These are phyloP conservation scores for Nemania sp. DNA, from an alignment of 2,329 filamentous ascomycete species.

Conservation along the genomic window DNA sequence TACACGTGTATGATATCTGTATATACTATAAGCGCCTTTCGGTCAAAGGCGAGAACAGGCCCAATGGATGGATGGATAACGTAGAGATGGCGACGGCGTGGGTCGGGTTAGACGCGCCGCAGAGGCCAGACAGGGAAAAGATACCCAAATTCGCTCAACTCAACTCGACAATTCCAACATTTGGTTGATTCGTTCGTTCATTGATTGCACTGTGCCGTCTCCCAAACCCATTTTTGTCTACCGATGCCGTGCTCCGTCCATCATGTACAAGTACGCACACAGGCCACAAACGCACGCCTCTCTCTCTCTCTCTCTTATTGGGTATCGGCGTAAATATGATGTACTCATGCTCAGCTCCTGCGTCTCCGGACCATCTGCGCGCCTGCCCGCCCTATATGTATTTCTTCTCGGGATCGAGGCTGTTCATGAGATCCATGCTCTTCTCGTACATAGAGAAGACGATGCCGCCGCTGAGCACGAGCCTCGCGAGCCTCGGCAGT, in stretches of 20 bases:
- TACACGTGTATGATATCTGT: constrained; percentile 23
- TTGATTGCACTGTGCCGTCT: not conserved
- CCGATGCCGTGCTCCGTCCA: not conserved
- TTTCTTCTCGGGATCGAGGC: constrained; percentile 77
- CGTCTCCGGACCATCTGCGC: not conserved
- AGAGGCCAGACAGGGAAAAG: constrained; percentile 4
- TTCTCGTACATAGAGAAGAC: constrained; percentile 99
- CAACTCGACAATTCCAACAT: not conserved
- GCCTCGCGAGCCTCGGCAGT: constrained; percentile 77
- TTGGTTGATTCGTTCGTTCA: not conserved
- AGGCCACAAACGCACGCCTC: constrained; percentile 7
- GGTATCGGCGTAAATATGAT: constrained; percentile 33
- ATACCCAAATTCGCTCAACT: constrained; percentile 8
- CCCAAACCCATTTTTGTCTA: constrained; percentile 4
- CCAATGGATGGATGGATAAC: not conserved
- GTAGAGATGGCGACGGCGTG: not conserved
- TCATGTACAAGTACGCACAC: constrained; percentile 7
- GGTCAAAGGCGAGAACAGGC: not conserved
- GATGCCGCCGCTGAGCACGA: constrained; percentile 92
- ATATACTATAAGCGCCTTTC: not conserved
- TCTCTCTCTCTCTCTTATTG: no score
- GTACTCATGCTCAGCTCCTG: constrained; percentile 7
- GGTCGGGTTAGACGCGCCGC: no score
- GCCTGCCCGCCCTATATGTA: constrained; percentile 76
- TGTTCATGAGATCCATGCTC: constrained; percentile 85